Conservation (phyloP, 805 yeast species). For the Ogataea henricii region DNA sequence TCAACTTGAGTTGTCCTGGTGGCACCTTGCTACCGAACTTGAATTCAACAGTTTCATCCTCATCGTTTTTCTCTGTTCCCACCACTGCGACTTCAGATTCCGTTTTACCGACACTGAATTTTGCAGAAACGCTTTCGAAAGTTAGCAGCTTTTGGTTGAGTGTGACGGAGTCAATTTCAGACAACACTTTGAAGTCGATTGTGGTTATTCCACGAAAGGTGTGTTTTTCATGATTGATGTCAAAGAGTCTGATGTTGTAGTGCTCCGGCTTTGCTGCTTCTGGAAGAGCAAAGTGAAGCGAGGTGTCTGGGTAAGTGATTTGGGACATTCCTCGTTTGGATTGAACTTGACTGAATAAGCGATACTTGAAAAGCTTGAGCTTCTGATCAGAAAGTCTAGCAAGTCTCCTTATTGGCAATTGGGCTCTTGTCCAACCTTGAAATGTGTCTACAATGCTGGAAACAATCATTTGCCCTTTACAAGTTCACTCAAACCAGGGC, state of each 20-base stretch:
- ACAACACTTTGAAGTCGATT: conserved; percentile 48
- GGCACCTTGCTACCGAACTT: conserved; percentile 45
- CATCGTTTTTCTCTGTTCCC: conserved; percentile 31
- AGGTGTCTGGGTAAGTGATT: conserved; percentile 29
- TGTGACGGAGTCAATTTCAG: conserved; percentile 45
- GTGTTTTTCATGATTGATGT: conserved; percentile 55
- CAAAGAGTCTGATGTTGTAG: conserved; percentile 62
- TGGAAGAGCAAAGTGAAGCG: conserved; percentile 51
- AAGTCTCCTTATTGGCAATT: neutral
- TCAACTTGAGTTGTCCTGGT: conserved; percentile 34
- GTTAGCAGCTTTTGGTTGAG: conserved; percentile 50
- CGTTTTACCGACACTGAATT: conserved; percentile 26
- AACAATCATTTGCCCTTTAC: neutral
- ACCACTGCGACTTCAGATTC: conserved; percentile 28
- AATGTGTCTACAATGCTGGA: neutral
- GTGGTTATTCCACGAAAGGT: conserved; percentile 49
- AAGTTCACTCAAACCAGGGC: no score
- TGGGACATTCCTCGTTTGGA: neutral
- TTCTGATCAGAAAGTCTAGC: neutral
- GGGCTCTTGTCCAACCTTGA: neutral
- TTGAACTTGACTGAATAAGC: neutral
- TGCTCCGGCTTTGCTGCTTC: conserved; percentile 66
- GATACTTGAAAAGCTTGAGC: neutral
- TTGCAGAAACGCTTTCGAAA: conserved; percentile 29
- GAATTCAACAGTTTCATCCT: conserved; percentile 64